Conservation (phyloP, 495 filamentous ascomycete species). For the Penicillium pulvis region DNA sequence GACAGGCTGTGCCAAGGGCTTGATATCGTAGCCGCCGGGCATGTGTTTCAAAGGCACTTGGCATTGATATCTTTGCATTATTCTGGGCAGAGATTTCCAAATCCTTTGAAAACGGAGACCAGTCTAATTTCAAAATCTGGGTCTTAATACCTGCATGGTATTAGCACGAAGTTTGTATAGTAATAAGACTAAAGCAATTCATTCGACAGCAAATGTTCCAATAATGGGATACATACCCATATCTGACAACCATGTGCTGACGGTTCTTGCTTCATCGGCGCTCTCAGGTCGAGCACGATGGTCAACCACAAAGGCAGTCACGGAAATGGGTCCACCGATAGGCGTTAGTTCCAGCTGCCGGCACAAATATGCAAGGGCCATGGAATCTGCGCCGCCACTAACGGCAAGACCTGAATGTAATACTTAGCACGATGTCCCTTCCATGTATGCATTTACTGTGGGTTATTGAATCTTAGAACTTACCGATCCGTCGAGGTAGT, state of each 20-base stretch:
- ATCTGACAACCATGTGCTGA: constrained; percentile 53
- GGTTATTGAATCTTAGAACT: constrained; percentile 7
- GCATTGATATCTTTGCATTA: constrained; percentile 43
- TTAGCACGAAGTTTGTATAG: constrained; percentile 9
- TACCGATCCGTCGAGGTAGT: constrained; percentile 17
- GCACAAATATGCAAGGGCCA: constrained; percentile 85
- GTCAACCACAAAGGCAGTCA: constrained; percentile 75
- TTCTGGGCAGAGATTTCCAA: constrained; percentile 14
- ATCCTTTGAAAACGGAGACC: constrained; percentile 33
- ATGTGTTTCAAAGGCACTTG: constrained; percentile 73
- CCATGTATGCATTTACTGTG: not conserved
- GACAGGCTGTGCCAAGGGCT: constrained; percentile 64
- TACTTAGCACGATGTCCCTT: constrained; percentile 3
- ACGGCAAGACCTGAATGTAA: constrained; percentile 69
- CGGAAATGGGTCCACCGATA: constrained; percentile 32
- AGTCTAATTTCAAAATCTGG: constrained; percentile 52
- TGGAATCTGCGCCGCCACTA: constrained; percentile 94
- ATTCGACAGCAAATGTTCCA: not conserved
- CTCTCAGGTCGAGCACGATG: constrained; percentile 74
- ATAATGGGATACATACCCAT: constrained; percentile 33
- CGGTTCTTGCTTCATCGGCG: constrained; percentile 62
- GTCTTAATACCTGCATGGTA: constrained; percentile 48
- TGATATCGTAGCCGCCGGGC: constrained; percentile 77
- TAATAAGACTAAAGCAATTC: not conserved
- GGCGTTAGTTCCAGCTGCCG: constrained; percentile 38